Evolutionary conservation across 2,329 filamentous ascomycete species (phyloP).

Genomic region (Paraphaeosphaeria sporulosa): DNA sequence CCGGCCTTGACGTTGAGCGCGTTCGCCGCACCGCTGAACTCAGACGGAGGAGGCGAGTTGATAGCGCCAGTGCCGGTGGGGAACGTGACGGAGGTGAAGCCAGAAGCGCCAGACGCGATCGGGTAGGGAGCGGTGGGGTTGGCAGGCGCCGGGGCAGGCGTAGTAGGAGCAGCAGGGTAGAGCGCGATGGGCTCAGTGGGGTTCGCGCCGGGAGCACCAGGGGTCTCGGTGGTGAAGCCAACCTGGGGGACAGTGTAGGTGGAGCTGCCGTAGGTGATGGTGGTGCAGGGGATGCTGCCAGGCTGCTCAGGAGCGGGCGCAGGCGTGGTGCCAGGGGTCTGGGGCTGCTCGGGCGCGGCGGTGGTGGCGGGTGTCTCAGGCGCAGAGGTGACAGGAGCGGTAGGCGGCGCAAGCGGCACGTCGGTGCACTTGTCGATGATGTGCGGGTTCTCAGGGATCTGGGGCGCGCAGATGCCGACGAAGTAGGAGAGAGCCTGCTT

Average conservation of each 20-base stretch:
- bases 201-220: slow-evolving; percentile 29
- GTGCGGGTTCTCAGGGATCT: slow-evolving; percentile 79
- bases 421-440: slow-evolving; percentile 78
- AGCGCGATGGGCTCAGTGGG: slow-evolving; percentile 46
- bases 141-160: slow-evolving; percentile 41
- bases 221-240: slow-evolving; percentile 51
- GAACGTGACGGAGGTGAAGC: slow-evolving; percentile 30
- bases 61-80: slow-evolving; percentile 34
- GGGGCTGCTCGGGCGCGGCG: slow-evolving; percentile 4
- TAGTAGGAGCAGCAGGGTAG: slow-evolving; percentile 44
- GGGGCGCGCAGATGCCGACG: slow-evolving; percentile 86
- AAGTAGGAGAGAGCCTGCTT: slow-evolving; percentile 80
- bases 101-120: slow-evolving; percentile 23
- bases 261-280: slow-evolving; percentile 53
- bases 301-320: slow-evolving; percentile 23
- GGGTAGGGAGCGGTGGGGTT: slow-evolving; percentile 38
- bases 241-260: slow-evolving; percentile 57
- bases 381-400: slow-evolving; percentile 35
- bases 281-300: slow-evolving; percentile 41
- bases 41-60: slow-evolving; percentile 25
- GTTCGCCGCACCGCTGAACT: slow-evolving; percentile 47
- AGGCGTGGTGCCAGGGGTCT: slow-evolving; percentile 15
- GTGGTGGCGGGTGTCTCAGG: neutral
- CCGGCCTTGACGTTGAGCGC: slow-evolving; percentile 29
- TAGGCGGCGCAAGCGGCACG: slow-evolving; percentile 57